phyloP scores from a whole-genome alignment of 805 yeast genomes.

The Cyberlindnera nakhonratchasimensis region DNA sequence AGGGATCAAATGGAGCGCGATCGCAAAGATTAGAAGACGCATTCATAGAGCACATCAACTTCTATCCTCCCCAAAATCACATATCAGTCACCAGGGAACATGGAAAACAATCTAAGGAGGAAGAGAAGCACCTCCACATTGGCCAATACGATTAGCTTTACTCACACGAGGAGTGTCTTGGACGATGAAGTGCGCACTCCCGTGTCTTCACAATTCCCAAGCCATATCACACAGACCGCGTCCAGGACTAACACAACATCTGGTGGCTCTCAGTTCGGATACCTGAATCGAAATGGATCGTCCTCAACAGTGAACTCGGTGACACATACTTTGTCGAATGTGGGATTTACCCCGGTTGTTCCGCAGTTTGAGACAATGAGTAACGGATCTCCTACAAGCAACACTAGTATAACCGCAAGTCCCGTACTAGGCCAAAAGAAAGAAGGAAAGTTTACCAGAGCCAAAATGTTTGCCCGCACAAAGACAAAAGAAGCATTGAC shows the following conservation, averaged over 20 bases:
- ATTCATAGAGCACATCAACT: no score
- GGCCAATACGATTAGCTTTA: constrained; percentile 28
- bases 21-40: no score
- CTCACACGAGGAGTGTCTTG: constrained; percentile 18
- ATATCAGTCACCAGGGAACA: neutral
- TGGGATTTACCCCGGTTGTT: constrained; percentile 25
- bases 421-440: constrained; percentile 20
- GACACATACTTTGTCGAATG: constrained; percentile 26
- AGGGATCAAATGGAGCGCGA: no score
- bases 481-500: constrained; percentile 26
- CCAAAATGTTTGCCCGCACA: constrained; percentile 27
- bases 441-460: constrained; percentile 25
- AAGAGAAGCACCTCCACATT: constrained; percentile 27
- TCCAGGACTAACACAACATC: constrained; percentile 6
- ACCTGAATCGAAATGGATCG: constrained; percentile 21
- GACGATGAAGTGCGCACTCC: constrained; percentile 9
- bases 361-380: constrained; percentile 5
- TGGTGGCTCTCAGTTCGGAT: constrained; percentile 12
- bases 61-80: neutral
- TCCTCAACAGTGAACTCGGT: constrained; percentile 26
- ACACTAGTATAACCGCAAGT: constrained; percentile 10
- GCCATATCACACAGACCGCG: constrained; percentile 1
- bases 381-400: constrained; percentile 10
- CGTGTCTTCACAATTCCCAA: constrained; percentile 8
- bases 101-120: constrained; percentile 12